phyloP scores from a whole-genome alignment of 2,329 filamentous ascomycete genomes.

The Alternaria novae-zelandiae region DNA sequence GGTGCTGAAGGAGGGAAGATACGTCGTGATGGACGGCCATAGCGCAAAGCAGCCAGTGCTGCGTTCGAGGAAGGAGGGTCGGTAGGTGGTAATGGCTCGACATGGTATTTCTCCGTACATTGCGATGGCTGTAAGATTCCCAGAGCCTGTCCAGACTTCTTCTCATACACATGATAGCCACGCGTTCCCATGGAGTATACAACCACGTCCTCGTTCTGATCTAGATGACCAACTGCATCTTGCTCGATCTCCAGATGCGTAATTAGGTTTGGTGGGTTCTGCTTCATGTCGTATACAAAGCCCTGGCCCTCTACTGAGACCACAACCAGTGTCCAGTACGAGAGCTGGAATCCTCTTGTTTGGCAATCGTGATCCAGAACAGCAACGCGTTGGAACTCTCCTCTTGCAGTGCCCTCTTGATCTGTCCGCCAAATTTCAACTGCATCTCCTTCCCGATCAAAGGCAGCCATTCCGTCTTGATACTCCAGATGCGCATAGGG shows the following conservation, averaged over 20 bases:
- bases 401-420: constrained; percentile 1
- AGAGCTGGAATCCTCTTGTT: constrained; percentile 14
- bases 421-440: constrained; percentile 9
- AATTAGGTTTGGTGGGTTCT: constrained; percentile 4
- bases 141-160: constrained; percentile 3
- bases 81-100: background rate
- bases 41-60: background rate
- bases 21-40: background rate
- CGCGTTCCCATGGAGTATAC: constrained; percentile 9
- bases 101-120: constrained; percentile 6
- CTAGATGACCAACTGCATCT: constrained; percentile 10
- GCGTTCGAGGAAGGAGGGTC: background rate
- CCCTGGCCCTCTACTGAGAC: constrained; percentile 10
- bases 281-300: constrained; percentile 13
- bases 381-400: constrained; percentile 3
- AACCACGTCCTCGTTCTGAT: constrained; percentile 10
- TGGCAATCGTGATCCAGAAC: constrained; percentile 5
- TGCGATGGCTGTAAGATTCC: constrained; percentile 5
- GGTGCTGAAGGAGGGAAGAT: constrained; percentile 5
- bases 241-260: constrained; percentile 6
- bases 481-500: constrained; percentile 13
- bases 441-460: constrained; percentile 6
- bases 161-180: constrained; percentile 12
- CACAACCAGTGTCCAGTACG: constrained; percentile 8
- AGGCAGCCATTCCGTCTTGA: constrained; percentile 10